Evolutionary conservation across 164 flowering plant species (phyloP).

Genomic region (Nelumbo lutea): DNA sequence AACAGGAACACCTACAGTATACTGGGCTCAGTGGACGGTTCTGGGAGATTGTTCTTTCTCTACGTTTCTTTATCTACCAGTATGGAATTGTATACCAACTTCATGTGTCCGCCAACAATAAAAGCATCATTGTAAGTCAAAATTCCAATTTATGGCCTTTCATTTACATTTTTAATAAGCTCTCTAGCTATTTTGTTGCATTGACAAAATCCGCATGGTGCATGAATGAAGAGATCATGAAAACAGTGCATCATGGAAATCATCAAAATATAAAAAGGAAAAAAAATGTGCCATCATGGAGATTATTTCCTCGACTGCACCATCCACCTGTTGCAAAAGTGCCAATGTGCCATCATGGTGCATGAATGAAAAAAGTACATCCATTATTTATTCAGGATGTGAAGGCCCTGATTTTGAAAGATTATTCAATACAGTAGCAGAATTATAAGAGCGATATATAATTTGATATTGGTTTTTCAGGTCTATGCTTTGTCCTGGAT

Average conservation of each 20-base stretch:
- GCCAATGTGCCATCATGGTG: not conserved
- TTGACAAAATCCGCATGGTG: not conserved
- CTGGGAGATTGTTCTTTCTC: conserved; percentile 69
- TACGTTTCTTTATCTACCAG: conserved; percentile 84
- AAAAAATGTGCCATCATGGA: not conserved
- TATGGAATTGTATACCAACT: conserved; percentile 93
- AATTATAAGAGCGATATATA: not conserved
- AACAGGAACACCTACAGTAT: conserved; percentile 77
- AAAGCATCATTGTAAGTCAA: conserved; percentile 64
- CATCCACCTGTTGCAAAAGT: no score
- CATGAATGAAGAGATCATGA: not conserved
- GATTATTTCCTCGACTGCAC: not conserved
- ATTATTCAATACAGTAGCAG: not conserved
- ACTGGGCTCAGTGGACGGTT: conserved; percentile 69
- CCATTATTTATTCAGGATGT: not conserved
- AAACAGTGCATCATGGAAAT: not conserved
- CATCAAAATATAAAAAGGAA: not conserved
- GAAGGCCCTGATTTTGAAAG: not conserved
- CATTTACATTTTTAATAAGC: not conserved
- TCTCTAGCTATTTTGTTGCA: not conserved
- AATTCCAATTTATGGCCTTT: not conserved
- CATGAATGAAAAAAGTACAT: not conserved
- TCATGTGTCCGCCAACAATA: conserved; percentile 48
- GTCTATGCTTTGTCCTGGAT: conserved; percentile 94
- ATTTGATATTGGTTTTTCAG: conserved; percentile 32